Evolutionary conservation across 2,329 filamentous ascomycete species (phyloP).

Genomic region (Ceratocystis harringtonii): DNA sequence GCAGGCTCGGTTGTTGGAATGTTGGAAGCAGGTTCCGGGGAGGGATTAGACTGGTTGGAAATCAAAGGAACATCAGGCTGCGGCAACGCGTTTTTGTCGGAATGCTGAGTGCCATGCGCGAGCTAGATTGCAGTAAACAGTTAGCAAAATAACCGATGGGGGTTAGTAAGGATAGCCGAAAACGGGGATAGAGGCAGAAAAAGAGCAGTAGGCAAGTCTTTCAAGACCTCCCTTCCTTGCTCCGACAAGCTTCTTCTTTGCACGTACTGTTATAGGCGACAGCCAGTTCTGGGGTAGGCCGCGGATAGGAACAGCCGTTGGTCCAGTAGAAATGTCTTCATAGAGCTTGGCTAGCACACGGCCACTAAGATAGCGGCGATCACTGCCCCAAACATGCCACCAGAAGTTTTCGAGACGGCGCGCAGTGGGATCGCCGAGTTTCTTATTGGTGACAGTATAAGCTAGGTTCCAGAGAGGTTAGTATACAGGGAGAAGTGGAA

Average conservation of each 20-base stretch:
- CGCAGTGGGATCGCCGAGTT: constrained; percentile 45
- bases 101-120: constrained; percentile 3
- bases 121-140: not conserved
- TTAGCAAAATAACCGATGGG: no score
- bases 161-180: constrained; percentile 1
- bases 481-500: constrained; percentile 17
- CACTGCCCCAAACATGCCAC: constrained; percentile 51
- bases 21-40: constrained; percentile 4
- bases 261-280: constrained; percentile 27
- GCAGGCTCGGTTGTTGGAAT: constrained; percentile 5
- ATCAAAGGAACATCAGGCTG: not conserved
- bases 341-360: constrained; percentile 40
- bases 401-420: constrained; percentile 49
- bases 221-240: no score
- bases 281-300: constrained; percentile 40
- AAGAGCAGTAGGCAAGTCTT: not conserved
- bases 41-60: not conserved
- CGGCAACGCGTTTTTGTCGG: constrained; percentile 4
- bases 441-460: constrained; percentile 45
- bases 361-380: constrained; percentile 38
- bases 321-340: constrained; percentile 41
- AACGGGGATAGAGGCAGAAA: not conserved
- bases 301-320: constrained; percentile 40
- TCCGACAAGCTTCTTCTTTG: not conserved
- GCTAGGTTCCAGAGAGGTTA: constrained; percentile 26